A percentile compares a stretch with the other conserved stretches of the same genome.
phyloP scores from a whole-genome alignment of 2,329 filamentous ascomycete genomes.

The Monosporascus ibericus region DNA sequence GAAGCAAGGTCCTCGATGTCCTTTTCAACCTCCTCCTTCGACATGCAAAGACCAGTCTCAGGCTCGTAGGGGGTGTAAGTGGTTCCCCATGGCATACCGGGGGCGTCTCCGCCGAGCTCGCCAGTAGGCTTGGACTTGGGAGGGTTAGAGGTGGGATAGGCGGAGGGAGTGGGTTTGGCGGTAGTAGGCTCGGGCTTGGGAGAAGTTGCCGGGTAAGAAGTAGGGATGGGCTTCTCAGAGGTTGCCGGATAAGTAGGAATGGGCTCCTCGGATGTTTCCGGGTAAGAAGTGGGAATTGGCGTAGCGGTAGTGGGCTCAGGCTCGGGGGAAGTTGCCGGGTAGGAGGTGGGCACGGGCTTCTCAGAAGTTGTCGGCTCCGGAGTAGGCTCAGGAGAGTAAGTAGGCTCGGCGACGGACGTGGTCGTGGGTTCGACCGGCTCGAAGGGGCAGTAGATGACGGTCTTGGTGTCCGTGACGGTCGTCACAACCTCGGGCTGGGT shows the following conservation, averaged over 20 bases:
- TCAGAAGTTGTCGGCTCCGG: slow-evolving; percentile 16
- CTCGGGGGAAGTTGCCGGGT: slow-evolving; percentile 8
- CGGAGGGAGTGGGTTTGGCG: slow-evolving; percentile 18
- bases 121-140: slow-evolving; percentile 19
- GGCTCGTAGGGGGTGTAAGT: slow-evolving; percentile 72
- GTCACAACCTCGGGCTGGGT: slow-evolving; percentile 60
- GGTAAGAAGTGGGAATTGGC: slow-evolving; percentile 18
- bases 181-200: slow-evolving; percentile 13
- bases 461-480: slow-evolving; percentile 63
- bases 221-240: slow-evolving; percentile 1
- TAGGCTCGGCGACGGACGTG: slow-evolving; percentile 2
- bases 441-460: slow-evolving; percentile 67
- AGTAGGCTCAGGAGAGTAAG: slow-evolving; percentile 13
- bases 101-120: slow-evolving; percentile 29
- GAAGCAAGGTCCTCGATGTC: slow-evolving; percentile 58
- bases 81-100: slow-evolving; percentile 60
- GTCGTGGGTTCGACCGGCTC: slow-evolving; percentile 17
- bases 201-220: slow-evolving; percentile 13
- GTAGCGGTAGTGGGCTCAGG: slow-evolving; percentile 7
- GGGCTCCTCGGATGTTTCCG: slow-evolving; percentile 4
- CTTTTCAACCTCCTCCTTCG: slow-evolving; percentile 43
- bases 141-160: slow-evolving; percentile 14
- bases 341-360: slow-evolving; percentile 17
- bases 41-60: slow-evolving; percentile 58
- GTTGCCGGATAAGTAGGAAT: slow-evolving; percentile 16